Conservation (phyloP, 495 filamentous ascomycete genomes). For the Xylaria nigripes region DNA sequence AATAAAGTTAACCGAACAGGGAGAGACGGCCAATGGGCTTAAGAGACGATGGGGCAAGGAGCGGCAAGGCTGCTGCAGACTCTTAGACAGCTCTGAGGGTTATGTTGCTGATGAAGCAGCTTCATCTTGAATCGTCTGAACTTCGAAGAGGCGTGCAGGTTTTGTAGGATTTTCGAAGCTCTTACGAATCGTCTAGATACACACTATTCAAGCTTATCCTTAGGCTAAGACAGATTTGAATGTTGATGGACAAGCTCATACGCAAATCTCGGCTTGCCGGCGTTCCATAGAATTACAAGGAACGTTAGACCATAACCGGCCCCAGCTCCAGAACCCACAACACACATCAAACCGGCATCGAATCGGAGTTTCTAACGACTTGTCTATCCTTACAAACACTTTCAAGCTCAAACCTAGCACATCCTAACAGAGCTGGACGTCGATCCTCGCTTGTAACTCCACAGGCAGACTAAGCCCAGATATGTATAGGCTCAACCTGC, state of each 20-base stretch:
- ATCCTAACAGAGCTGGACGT: constrained; percentile 29
- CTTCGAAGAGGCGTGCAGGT: constrained; percentile 16
- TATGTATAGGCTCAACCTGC: constrained; percentile 16
- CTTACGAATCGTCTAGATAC: background rate
- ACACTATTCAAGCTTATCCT: constrained; percentile 2
- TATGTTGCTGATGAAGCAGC: constrained; percentile 13
- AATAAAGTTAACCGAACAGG: constrained; percentile 8
- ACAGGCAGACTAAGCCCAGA: constrained; percentile 11
- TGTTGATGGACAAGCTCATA: constrained; percentile 4
- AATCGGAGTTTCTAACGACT: constrained; percentile 27
- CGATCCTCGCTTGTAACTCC: constrained; percentile 17
- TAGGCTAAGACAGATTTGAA: constrained; percentile 9
- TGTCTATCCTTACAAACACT: constrained; percentile 16
- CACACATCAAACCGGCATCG: constrained; percentile 7
- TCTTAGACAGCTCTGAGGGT: constrained; percentile 14
- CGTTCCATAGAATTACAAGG: constrained; percentile 10
- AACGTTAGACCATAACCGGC: constrained; percentile 8
- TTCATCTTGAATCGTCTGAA: constrained; percentile 15
- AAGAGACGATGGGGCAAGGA: constrained; percentile 11
- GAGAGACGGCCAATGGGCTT: constrained; percentile 10
- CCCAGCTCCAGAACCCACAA: constrained; percentile 10
- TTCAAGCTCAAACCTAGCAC: constrained; percentile 27
- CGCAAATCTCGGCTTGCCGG: background rate
- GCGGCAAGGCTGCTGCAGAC: constrained; percentile 19
- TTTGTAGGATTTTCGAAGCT: constrained; percentile 19